Evolutionary conservation across 495 filamentous ascomycete genomes (phyloP).

Genomic region (Daldinia grandis): DNA sequence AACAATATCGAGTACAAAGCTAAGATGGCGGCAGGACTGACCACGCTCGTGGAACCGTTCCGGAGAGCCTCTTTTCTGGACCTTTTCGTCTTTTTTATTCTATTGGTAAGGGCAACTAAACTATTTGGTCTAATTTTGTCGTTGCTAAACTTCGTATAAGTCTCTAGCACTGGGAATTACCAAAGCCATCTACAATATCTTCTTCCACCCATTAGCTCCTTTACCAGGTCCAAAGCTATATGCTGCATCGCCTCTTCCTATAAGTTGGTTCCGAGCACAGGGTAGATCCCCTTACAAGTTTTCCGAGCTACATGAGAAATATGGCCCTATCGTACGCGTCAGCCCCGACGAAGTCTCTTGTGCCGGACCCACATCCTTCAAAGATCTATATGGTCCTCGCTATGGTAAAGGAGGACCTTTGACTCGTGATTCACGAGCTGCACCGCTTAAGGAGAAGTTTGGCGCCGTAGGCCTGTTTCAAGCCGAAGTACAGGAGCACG

Average conservation of each 20-base stretch:
- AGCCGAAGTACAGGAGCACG: conserved; percentile 49
- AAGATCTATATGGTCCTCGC: conserved; percentile 34
- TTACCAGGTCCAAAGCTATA: conserved; percentile 52
- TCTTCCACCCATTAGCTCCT: conserved; percentile 51
- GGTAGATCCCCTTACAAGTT: conserved; percentile 46
- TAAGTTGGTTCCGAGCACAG: conserved; percentile 21
- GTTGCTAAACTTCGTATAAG: conserved; percentile 22
- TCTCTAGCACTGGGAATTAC: conserved; percentile 19
- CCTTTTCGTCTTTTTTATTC: conserved; percentile 10
- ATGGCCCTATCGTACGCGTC: conserved; percentile 58
- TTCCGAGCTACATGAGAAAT: conserved; percentile 51
- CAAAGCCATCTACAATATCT: conserved; percentile 48
- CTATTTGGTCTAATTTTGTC: neutral
- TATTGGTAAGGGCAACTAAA: conserved; percentile 23
- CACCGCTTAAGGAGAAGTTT: conserved; percentile 28
- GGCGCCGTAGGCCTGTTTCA: conserved; percentile 39
- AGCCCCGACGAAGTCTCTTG: conserved; percentile 44
- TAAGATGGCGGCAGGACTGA: conserved; percentile 24
- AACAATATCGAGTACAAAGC: conserved; percentile 3
- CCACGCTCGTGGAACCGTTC: conserved; percentile 10
- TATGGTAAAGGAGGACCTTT: conserved; percentile 42
- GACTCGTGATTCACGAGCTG: conserved; percentile 50
- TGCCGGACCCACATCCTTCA: conserved; percentile 26
- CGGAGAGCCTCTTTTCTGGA: conserved; percentile 13
- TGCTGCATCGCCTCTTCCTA: conserved; percentile 42